These are phyloP conservation scores for Scenedesmus sp. DNA, from an alignment of 163 green algal species.

Conservation along the genomic window DNA sequence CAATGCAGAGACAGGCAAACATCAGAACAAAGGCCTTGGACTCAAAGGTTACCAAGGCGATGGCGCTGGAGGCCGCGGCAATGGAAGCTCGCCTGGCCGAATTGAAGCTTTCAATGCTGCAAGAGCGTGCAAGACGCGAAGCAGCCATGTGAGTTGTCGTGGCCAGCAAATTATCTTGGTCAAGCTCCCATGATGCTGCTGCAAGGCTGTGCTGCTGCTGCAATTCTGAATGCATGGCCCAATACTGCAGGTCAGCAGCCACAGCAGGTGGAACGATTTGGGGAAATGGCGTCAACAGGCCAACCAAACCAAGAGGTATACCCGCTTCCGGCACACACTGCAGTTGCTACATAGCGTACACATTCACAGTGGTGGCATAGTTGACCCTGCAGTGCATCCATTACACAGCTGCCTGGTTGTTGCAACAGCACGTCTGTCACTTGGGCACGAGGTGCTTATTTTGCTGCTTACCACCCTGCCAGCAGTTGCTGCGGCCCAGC, in stretches of 20 bases:
- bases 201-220: background rate
- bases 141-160: background rate
- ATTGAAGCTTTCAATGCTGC: background rate
- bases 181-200: background rate
- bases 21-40: background rate
- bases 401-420: too few relatives aligned
- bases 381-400: too few relatives aligned
- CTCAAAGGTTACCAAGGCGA: background rate
- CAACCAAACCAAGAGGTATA: background rate
- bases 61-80: slow-evolving; percentile 11
- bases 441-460: too few relatives aligned
- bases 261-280: background rate
- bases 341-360: background rate
- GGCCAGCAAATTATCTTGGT: background rate
- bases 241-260: background rate
- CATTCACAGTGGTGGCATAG: background rate
- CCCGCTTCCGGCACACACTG: background rate
- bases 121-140: slow-evolving; percentile 21
- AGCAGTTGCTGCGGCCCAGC: background rate
- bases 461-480: background rate
- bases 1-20: background rate
- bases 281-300: background rate
- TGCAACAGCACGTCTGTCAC: too few relatives aligned
- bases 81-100: slow-evolving; percentile 28
- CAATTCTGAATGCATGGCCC: background rate